Evolutionary conservation across 163 green algal species (phyloP).

Genomic region (Volvox carteri): DNA sequence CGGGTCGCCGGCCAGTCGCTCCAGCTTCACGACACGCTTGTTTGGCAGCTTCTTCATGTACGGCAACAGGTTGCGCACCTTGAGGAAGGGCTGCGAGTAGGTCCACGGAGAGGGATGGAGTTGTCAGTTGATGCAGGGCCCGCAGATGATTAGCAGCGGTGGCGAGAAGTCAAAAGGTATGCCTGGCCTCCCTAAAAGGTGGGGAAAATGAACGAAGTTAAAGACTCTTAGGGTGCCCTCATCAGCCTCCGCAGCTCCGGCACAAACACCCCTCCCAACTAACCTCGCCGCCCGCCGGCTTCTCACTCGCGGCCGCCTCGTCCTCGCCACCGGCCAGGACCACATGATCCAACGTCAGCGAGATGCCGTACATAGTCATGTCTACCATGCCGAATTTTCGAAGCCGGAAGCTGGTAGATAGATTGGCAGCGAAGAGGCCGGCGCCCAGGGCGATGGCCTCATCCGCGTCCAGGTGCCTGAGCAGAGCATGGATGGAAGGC

Average conservation of each 20-base stretch:
- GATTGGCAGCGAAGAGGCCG: constrained; percentile 95
- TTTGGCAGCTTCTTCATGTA: constrained; percentile 90
- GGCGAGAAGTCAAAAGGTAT: too few relatives aligned
- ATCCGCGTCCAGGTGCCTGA: constrained; percentile 96
- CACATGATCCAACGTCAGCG: constrained; percentile 54
- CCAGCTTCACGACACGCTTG: constrained; percentile 75
- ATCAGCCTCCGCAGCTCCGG: too few relatives aligned
- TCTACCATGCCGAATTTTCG: constrained; percentile 96
- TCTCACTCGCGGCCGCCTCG: not conserved
- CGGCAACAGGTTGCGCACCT: constrained; percentile 70
- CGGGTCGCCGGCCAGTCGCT: constrained; percentile 73
- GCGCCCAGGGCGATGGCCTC: constrained; percentile 95
- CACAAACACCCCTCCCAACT: too few relatives aligned
- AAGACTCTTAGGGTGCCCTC: too few relatives aligned
- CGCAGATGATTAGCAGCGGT: too few relatives aligned
- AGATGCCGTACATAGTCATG: constrained; percentile 84
- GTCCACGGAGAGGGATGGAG: not conserved
- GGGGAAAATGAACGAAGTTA: too few relatives aligned
- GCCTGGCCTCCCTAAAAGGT: too few relatives aligned
- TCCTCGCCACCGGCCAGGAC: not conserved
- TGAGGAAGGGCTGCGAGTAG: constrained; percentile 22
- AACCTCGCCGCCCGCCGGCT: not conserved
- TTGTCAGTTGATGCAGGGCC: too few relatives aligned
- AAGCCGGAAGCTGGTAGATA: constrained; percentile 91
- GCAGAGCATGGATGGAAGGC: too few relatives aligned